Percentiles rank a stretch among this genome's conserved stretches.
These are phyloP conservation scores for Malassezia globosa DNA, from an alignment of 1,284 basidiomycete genomes.

Conservation along the genomic window DNA sequence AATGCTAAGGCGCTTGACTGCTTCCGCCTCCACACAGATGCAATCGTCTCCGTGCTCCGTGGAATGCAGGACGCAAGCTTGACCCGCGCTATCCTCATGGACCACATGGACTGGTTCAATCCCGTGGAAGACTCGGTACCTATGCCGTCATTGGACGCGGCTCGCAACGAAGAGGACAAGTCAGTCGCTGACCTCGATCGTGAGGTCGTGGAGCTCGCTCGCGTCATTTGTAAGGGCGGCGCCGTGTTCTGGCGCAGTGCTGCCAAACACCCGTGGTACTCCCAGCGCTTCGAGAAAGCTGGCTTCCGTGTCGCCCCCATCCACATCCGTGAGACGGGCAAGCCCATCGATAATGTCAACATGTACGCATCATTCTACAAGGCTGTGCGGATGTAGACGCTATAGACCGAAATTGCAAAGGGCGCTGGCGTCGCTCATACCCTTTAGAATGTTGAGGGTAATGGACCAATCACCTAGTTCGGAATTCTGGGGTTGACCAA, in stretches of 20 bases:
- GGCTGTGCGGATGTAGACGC: conserved; percentile 33
- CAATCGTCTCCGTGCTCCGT: conserved; percentile 58
- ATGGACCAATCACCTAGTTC: no score
- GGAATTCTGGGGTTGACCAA: no score
- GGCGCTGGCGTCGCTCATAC: not conserved
- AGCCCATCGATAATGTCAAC: conserved; percentile 57
- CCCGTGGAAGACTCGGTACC: conserved; percentile 52
- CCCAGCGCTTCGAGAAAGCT: conserved; percentile 53
- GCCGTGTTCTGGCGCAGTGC: conserved; percentile 63
- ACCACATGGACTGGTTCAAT: conserved; percentile 65
- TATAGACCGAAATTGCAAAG: no score
- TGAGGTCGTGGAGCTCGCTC: conserved; percentile 57
- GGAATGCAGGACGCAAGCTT: conserved; percentile 36
- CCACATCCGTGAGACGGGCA: conserved; percentile 43
- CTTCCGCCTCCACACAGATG: conserved; percentile 67
- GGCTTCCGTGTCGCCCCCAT: conserved; percentile 43
- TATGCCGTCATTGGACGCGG: conserved; percentile 44
- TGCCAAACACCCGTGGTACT: conserved; percentile 64
- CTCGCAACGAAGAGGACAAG: conserved; percentile 47
- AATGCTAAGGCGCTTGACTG: conserved; percentile 53
- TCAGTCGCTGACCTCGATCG: conserved; percentile 54
- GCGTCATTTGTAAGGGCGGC: conserved; percentile 58
- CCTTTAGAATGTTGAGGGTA: no score
- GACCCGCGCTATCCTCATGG: conserved; percentile 58
- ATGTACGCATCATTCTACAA: conserved; percentile 53